Percentiles rank a stretch among this genome's conserved stretches.
Conservation (phyloP, 2,329 filamentous ascomycete genomes). For the Epichloe sylvatica region DNA sequence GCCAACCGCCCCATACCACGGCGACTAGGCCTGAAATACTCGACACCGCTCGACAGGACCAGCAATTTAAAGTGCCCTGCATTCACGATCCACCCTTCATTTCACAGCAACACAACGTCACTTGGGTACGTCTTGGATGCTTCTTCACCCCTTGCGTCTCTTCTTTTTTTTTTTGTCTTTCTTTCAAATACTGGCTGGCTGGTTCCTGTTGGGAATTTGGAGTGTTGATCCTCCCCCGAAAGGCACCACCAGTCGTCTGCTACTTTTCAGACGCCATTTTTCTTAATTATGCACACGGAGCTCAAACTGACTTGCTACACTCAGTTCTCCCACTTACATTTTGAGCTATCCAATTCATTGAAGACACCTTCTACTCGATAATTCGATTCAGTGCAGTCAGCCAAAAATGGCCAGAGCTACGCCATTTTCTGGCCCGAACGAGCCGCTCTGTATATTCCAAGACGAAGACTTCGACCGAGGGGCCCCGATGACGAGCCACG, state of each 20-base stretch:
- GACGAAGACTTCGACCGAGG: constrained; percentile 34
- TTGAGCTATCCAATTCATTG: neutral
- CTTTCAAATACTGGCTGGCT: neutral
- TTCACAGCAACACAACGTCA: neutral
- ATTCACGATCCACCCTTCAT: constrained; percentile 4
- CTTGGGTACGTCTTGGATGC: constrained; percentile 2
- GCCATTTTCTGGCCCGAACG: constrained; percentile 30
- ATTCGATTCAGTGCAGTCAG: constrained; percentile 15
- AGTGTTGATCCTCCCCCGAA: neutral
- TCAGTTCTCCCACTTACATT: too few relatives aligned
- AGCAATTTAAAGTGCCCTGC: constrained; percentile 1
- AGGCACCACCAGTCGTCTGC: neutral
- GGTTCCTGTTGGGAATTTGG: neutral
- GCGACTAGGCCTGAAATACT: neutral
- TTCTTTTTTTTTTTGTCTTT: neutral
- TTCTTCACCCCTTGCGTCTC: neutral
- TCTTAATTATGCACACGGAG: neutral
- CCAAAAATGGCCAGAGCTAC: constrained; percentile 40
- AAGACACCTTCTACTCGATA: constrained; percentile 1
- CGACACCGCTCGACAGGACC: neutral
- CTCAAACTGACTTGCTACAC: neutral
- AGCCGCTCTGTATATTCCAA: constrained; percentile 38
- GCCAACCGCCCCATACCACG: constrained; percentile 1
- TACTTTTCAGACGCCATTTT: neutral
- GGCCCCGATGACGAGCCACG: constrained; percentile 38